These are phyloP conservation scores for Sequoia sempervirens DNA, from an alignment of 75 land plant genomes.

Conservation along the genomic window DNA sequence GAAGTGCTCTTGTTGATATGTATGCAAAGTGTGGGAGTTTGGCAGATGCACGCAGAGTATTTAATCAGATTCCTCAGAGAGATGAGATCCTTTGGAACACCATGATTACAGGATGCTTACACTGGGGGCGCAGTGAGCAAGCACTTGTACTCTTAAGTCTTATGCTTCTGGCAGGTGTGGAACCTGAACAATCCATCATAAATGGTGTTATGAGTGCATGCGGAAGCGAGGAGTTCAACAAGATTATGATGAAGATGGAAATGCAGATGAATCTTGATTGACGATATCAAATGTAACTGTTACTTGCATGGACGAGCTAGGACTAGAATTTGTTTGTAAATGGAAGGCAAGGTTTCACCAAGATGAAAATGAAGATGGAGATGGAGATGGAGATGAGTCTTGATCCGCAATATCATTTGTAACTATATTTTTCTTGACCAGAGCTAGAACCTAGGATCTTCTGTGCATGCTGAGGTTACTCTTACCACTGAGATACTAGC, in stretches of 20 bases:
- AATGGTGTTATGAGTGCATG: not conserved
- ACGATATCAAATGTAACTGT: not conserved
- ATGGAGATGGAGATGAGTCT: too few relatives aligned
- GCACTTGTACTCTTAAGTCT: conserved; percentile 6
- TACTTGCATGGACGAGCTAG: not conserved
- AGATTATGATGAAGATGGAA: not conserved
- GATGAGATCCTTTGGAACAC: conserved; percentile 14
- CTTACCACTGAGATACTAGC: too few relatives aligned
- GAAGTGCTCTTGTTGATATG: conserved; percentile 12
- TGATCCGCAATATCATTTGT: too few relatives aligned
- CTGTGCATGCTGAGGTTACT: too few relatives aligned
- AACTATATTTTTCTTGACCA: too few relatives aligned
- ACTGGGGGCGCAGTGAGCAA: conserved; percentile 2
- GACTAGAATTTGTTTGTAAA: too few relatives aligned
- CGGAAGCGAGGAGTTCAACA: not conserved
- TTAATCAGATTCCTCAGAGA: conserved; percentile 1
- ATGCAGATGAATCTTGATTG: not conserved
- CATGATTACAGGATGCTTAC: conserved; percentile 11
- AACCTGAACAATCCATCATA: not conserved
- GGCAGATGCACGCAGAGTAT: not conserved
- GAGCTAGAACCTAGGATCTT: too few relatives aligned
- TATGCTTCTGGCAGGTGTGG: conserved; percentile 8
- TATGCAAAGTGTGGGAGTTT: conserved; percentile 16
- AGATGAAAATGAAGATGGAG: too few relatives aligned
- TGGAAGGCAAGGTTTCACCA: too few relatives aligned